Conservation (phyloP, 768 basidiomycete species). For the Butyriboletus loyo region DNA sequence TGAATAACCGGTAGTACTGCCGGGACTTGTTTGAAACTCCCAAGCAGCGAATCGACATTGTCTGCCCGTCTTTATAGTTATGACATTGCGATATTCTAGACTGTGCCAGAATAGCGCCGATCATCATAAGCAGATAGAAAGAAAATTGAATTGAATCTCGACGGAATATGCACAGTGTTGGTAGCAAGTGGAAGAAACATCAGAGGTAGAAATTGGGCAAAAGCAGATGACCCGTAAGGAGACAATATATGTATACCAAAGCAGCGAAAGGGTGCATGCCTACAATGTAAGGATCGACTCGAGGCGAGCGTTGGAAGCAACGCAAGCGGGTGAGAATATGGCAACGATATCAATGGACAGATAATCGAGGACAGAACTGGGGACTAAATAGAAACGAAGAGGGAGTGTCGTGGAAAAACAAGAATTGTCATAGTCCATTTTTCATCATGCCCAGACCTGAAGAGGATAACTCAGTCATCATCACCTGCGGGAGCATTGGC, state of each 20-base stretch:
- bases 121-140: constrained; percentile 6
- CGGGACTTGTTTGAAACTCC: background rate
- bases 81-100: background rate
- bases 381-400: constrained; percentile 22
- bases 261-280: constrained; percentile 32
- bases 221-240: constrained; percentile 31
- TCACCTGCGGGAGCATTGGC: background rate
- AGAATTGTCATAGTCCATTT: constrained; percentile 22
- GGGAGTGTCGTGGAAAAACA: constrained; percentile 24
- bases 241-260: constrained; percentile 38
- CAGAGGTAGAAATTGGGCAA: constrained; percentile 33
- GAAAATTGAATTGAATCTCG: constrained; percentile 35
- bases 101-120: background rate
- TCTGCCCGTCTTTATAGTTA: background rate
- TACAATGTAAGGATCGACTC: constrained; percentile 60
- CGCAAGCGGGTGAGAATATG: constrained; percentile 53
- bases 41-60: background rate
- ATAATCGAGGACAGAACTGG: constrained; percentile 22
- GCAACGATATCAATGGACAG: constrained; percentile 51
- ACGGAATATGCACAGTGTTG: constrained; percentile 47
- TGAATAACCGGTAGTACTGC: background rate
- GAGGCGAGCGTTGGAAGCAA: constrained; percentile 44
- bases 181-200: constrained; percentile 35
- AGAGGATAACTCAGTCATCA: constrained; percentile 12
- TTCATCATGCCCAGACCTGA: constrained; percentile 81